phyloP scores from a whole-genome alignment of 208 protist genomes.

The Acanthamoeba royreba region DNA sequence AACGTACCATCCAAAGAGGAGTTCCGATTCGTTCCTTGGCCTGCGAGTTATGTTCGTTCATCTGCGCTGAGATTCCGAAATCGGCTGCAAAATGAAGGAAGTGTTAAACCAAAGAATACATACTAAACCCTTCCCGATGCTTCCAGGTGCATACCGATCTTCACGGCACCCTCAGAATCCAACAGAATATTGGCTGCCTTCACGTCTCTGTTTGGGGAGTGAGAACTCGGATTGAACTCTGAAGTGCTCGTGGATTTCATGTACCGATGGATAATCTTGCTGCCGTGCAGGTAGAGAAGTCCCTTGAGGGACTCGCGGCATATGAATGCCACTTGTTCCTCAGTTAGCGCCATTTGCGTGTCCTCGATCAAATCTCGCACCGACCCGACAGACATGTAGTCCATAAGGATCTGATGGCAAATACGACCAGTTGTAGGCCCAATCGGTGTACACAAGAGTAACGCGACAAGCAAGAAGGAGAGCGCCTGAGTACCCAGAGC shows the following conservation, averaged over 20 bases:
- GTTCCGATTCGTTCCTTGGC: background rate
- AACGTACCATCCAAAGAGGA: background rate
- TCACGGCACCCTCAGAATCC: background rate
- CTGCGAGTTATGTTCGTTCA: background rate
- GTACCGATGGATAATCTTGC: conserved; percentile 7
- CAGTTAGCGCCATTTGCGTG: background rate
- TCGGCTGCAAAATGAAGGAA: background rate
- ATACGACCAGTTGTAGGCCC: too few species aligned
- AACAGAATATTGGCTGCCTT: conserved; percentile 12
- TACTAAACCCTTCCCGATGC: background rate
- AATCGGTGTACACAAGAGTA: background rate
- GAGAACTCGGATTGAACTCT: background rate
- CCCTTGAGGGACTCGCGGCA: background rate
- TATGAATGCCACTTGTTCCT: background rate
- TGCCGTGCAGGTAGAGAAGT: background rate
- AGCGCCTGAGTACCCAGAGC: background rate
- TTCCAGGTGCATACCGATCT: background rate
- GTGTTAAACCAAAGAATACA: background rate
- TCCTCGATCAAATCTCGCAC: background rate
- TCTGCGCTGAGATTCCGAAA: background rate
- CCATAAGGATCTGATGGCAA: background rate
- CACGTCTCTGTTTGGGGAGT: background rate
- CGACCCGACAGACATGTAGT: background rate
- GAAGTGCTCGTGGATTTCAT: too few species aligned
- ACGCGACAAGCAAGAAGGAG: background rate